Base-by-base conservation (phyloP, 306 rosid species). In the Vigna unguiculata region DNA sequence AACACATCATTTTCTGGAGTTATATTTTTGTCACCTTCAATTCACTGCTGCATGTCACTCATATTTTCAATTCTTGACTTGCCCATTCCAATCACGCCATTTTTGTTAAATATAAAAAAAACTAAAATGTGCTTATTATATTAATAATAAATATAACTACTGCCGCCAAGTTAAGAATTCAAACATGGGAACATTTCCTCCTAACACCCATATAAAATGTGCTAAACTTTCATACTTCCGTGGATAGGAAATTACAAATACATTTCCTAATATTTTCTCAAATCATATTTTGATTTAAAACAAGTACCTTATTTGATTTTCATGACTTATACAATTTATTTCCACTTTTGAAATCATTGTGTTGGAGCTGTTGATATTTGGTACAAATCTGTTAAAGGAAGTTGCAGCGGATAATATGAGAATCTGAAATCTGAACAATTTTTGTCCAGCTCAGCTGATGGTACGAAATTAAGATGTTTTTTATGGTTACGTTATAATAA, bases 41-140 rank as follows among this genome's bases (percentile, higher is more conserved):
- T 75, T 75, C 15, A 62, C 72, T 32, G 12, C 7, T 49, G 51
- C 79, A 32, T 62, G 51, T 32, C 52, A 62, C 20, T 47, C 11
- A 32, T 52, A 9, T 22, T 62, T 75, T 24, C 5, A 71, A 32
- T 30, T 54, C 54, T 17, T 60, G 7, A 28, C 48, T 12, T 20
- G 28, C 36, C 16, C 36, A 60, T 30, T 14, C 20, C 7, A 9
- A 47, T 47, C 48, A 12, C 20, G 24, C 38, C 49, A 47, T 28
- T 74, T 74, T 47, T 2, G 28, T 69, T 69, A 2, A n/a, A 62
- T 34, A n/a, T n/a, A 4, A 4, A 61, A 2, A 60, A 34, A 1
- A 34, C 2, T 34, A 34, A 5, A 34, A 34, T 30, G 4, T 30
- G 34, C 34, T 30, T 30, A 30, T 24, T n/a, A n/a, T 30, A 30